phyloP scores from a whole-genome alignment of 805 yeast species.

The Cyberlindnera amylophila region DNA sequence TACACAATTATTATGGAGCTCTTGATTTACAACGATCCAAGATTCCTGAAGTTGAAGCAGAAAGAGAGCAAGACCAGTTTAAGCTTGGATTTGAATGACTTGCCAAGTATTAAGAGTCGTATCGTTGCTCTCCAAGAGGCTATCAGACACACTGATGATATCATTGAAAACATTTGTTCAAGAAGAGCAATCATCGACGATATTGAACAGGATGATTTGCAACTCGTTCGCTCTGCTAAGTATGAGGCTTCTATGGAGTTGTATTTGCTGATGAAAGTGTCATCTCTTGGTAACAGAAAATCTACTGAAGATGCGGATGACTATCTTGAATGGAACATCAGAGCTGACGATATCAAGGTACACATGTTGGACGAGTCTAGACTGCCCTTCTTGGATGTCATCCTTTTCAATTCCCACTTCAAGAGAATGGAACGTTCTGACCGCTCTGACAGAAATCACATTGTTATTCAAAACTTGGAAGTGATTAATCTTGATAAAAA shows the following conservation, averaged over 20 bases:
- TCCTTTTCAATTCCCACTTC: constrained; percentile 58
- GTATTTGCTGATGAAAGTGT: constrained; percentile 42
- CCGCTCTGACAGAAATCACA: constrained; percentile 61
- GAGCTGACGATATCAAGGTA: constrained; percentile 66
- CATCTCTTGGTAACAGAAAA: constrained; percentile 33
- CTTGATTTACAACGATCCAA: constrained; percentile 72
- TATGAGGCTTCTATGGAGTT: constrained; percentile 38
- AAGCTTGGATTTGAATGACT: constrained; percentile 66
- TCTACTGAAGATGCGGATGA: constrained; percentile 29
- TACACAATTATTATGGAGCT: constrained; percentile 61
- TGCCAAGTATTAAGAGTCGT: constrained; percentile 43
- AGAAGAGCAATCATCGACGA: constrained; percentile 48
- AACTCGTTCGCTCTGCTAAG: constrained; percentile 37
- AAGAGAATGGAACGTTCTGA: constrained; percentile 58
- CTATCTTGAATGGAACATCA: constrained; percentile 55
- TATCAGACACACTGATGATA: constrained; percentile 35
- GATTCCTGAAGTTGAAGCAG: constrained; percentile 51
- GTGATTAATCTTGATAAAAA: constrained; percentile 59
- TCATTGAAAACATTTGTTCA: constrained; percentile 46
- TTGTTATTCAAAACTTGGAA: constrained; percentile 59
- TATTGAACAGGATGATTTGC: constrained; percentile 41
- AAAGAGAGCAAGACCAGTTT: constrained; percentile 62
- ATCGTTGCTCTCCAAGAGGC: constrained; percentile 49
- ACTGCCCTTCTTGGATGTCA: constrained; percentile 65
- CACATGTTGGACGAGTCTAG: constrained; percentile 62